Evolutionary conservation across 2,329 filamentous ascomycete species (phyloP).

Genomic region (Trichoderma sp.): DNA sequence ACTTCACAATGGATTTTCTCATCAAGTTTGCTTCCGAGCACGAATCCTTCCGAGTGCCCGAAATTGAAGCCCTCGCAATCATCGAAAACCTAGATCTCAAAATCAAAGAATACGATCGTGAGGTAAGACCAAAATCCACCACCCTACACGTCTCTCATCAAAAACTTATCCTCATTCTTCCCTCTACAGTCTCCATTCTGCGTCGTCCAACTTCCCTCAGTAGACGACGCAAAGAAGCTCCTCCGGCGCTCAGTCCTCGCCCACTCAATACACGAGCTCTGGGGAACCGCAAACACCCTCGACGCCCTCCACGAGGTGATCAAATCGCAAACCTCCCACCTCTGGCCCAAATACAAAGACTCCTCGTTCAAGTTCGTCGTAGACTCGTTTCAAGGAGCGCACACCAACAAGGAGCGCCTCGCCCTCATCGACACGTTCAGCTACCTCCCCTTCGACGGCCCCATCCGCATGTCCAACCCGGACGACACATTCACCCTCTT

Average conservation of each 20-base stretch:
- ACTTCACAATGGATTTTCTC: constrained; percentile 66
- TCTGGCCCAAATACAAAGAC: constrained; percentile 65
- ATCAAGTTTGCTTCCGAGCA: constrained; percentile 87
- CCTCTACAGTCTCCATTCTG: constrained; percentile 77
- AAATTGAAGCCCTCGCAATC: constrained; percentile 76
- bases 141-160: too few species aligned
- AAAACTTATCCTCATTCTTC: neutral
- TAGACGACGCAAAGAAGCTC: constrained; percentile 62
- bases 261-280: constrained; percentile 84
- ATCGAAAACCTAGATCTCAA: constrained; percentile 66
- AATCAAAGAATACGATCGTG: constrained; percentile 70
- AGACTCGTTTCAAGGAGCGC: constrained; percentile 77
- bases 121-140: constrained; percentile 54
- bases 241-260: constrained; percentile 76
- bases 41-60: constrained; percentile 84
- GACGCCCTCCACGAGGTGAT: constrained; percentile 67
- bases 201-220: constrained; percentile 66
- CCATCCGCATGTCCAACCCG: constrained; percentile 71
- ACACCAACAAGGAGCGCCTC: constrained; percentile 61
- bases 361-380: constrained; percentile 79
- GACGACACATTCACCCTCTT: constrained; percentile 76
- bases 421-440: constrained; percentile 77
- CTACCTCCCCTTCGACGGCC: constrained; percentile 75
- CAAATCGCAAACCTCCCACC: constrained; percentile 53
- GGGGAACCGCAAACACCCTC: constrained; percentile 71